A percentile compares a stretch with the other conserved stretches of the same genome.
These are phyloP conservation scores for Diaporthe sp. DNA, from an alignment of 2,329 filamentous ascomycete genomes.

Conservation along the genomic window DNA sequence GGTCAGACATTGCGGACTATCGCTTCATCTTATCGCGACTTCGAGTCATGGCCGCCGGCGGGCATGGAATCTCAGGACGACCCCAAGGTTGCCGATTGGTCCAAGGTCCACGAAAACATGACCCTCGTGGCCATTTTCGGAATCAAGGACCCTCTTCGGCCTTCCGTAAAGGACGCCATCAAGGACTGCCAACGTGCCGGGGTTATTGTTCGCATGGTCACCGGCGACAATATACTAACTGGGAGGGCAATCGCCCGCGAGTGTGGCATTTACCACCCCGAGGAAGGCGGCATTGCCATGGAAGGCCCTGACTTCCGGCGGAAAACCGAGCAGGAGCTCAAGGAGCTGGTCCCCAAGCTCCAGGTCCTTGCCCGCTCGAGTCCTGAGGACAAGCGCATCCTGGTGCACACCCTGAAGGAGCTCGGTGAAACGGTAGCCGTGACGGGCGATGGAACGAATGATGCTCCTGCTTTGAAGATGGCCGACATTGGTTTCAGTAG, in stretches of 20 bases:
- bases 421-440: constrained; percentile 28
- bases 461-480: constrained; percentile 32
- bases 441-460: constrained; percentile 30
- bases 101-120: constrained; percentile 76
- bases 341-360: constrained; percentile 26
- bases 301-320: constrained; percentile 27
- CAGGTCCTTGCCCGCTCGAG: constrained; percentile 29
- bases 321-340: constrained; percentile 28
- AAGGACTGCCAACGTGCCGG: constrained; percentile 74
- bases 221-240: constrained; percentile 74
- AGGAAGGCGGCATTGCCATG: constrained; percentile 34
- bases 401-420: constrained; percentile 29
- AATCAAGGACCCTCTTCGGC: constrained; percentile 79
- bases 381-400: constrained; percentile 31
- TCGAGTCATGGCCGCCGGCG: constrained; percentile 76
- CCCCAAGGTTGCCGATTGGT: constrained; percentile 70
- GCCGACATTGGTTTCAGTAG: constrained; percentile 29
- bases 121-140: constrained; percentile 78
- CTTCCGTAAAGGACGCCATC: constrained; percentile 75
- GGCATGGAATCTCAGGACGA: constrained; percentile 68
- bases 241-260: constrained; percentile 72
- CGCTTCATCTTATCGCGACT: constrained; percentile 79
- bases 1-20: constrained; percentile 79
- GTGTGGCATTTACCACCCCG: constrained; percentile 57
- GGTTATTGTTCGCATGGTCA: constrained; percentile 80